Percentiles rank a stretch among this genome's conserved stretches.
Evolutionary conservation across 805 yeast species (phyloP).

Genomic region (Schwanniomyces sp.): DNA sequence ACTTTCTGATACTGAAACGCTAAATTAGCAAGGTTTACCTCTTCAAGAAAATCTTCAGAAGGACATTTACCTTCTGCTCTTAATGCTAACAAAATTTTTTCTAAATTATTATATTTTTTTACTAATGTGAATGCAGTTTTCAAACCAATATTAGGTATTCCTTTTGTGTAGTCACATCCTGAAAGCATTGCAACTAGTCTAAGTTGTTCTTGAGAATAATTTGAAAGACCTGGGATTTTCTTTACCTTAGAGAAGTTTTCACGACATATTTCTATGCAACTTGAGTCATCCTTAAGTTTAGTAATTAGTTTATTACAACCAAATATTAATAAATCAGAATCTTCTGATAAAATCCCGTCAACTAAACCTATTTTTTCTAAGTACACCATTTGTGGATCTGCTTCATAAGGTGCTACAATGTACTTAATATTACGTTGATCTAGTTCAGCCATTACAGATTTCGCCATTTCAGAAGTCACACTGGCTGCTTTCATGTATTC

Average conservation of each 20-base stretch:
- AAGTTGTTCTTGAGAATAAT: slow-evolving; percentile 56
- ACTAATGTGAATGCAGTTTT: slow-evolving; percentile 70
- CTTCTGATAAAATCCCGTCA: slow-evolving; percentile 89
- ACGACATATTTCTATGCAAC: slow-evolving; percentile 67
- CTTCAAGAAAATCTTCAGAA: slow-evolving; percentile 59
- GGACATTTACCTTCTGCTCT: slow-evolving; percentile 61
- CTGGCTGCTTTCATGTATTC: slow-evolving; percentile 78
- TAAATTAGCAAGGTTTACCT: slow-evolving; percentile 63
- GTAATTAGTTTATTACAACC: slow-evolving; percentile 80
- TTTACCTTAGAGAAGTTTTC: slow-evolving; percentile 51
- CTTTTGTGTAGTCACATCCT: slow-evolving; percentile 97
- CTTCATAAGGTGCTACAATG: slow-evolving; percentile 97
- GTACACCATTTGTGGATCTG: slow-evolving; percentile 95
- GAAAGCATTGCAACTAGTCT: slow-evolving; percentile 79
- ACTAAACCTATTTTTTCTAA: slow-evolving; percentile 73
- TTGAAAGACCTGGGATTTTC: slow-evolving; percentile 48
- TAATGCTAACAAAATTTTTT: slow-evolving; percentile 55
- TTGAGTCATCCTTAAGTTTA: slow-evolving; percentile 74
- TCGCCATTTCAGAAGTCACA: slow-evolving; percentile 90
- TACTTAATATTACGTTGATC: slow-evolving; percentile 57
- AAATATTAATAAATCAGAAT: slow-evolving; percentile 86
- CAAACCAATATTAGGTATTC: slow-evolving; percentile 79
- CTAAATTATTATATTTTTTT: slow-evolving; percentile 48
- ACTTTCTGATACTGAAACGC: slow-evolving; percentile 89
- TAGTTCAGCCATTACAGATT: slow-evolving; percentile 73